These are phyloP conservation scores for Penicillium coffeae DNA, from an alignment of 495 filamentous ascomycete genomes.

Conservation along the genomic window DNA sequence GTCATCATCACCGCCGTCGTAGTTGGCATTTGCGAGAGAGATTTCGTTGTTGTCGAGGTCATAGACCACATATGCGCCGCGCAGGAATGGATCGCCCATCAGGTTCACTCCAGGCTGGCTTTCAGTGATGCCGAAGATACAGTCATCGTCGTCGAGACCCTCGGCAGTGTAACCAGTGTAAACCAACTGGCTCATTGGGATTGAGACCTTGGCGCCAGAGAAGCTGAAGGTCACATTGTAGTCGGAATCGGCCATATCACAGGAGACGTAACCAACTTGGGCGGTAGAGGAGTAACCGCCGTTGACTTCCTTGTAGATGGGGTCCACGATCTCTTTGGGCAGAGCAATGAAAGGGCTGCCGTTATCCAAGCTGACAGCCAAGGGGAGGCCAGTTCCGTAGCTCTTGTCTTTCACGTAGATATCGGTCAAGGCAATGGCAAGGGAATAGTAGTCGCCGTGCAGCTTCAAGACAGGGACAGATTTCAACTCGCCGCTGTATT, in stretches of 20 bases:
- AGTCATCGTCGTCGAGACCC: conserved; percentile 33
- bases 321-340: conserved; percentile 56
- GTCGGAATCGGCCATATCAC: conserved; percentile 49
- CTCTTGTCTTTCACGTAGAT: conserved; percentile 33
- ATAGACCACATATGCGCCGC: conserved; percentile 85
- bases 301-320: conserved; percentile 57
- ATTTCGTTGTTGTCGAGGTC: conserved; percentile 80
- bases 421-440: conserved; percentile 73
- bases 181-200: conserved; percentile 25
- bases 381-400: conserved; percentile 48
- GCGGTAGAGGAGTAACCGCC: conserved; percentile 53
- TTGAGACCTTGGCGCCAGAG: conserved; percentile 33
- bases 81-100: conserved; percentile 85
- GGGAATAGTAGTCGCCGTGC: conserved; percentile 55
- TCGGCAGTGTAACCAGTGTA: conserved; percentile 1
- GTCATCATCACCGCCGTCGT: conserved; percentile 59
- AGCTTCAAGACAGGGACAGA: conserved; percentile 64
- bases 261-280: conserved; percentile 56
- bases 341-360: conserved; percentile 73
- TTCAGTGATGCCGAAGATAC: conserved; percentile 65
- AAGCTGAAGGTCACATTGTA: conserved; percentile 66
- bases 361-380: conserved; percentile 74
- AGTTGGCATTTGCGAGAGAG: conserved; percentile 68
- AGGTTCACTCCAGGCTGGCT: conserved; percentile 55
- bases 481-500: conserved; percentile 62